phyloP scores from a whole-genome alignment of 2,329 filamentous ascomycete species.

The Colletotrichum abscissum region DNA sequence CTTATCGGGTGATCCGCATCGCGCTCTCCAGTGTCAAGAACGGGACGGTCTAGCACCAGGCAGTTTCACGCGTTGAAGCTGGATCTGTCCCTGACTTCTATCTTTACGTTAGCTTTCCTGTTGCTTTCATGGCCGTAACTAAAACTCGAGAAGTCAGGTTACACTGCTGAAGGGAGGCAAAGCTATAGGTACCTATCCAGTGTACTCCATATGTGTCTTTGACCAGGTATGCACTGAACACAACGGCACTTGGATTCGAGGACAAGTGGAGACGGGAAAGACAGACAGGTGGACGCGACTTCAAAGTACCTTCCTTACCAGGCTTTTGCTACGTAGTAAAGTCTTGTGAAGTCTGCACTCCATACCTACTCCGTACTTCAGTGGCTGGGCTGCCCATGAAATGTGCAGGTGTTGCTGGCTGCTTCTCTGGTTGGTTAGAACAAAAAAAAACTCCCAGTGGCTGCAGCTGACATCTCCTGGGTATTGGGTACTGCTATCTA shows the following conservation, averaged over 20 bases:
- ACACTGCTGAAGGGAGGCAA: not conserved
- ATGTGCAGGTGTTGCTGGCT: slow-evolving; percentile 17
- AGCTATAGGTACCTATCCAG: not conserved
- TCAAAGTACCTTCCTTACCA: not conserved
- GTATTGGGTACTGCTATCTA: not conserved
- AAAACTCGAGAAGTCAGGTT: not conserved
- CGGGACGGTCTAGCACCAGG: not conserved
- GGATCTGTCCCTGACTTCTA: too few species aligned
- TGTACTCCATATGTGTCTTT: not conserved
- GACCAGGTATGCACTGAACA: not conserved
- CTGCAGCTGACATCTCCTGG: not conserved
- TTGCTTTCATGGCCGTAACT: not conserved
- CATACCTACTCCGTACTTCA: not conserved
- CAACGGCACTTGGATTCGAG: not conserved
- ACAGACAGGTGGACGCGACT: not conserved
- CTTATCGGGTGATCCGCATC: slow-evolving; percentile 12
- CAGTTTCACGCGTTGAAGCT: not conserved
- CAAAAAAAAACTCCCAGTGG: not conserved
- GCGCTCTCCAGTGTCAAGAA: not conserved
- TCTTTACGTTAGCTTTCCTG: too few species aligned
- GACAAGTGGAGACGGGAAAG: not conserved
- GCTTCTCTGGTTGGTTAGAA: slow-evolving; percentile 24
- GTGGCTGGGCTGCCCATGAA: slow-evolving; percentile 2
- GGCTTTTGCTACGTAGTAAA: not conserved
- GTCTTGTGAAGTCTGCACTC: too few species aligned